These are phyloP conservation scores for Choanephora cucurbitarum DNA, from an alignment of 371 early-diverging fungal genomes.

Conservation along the genomic window DNA sequence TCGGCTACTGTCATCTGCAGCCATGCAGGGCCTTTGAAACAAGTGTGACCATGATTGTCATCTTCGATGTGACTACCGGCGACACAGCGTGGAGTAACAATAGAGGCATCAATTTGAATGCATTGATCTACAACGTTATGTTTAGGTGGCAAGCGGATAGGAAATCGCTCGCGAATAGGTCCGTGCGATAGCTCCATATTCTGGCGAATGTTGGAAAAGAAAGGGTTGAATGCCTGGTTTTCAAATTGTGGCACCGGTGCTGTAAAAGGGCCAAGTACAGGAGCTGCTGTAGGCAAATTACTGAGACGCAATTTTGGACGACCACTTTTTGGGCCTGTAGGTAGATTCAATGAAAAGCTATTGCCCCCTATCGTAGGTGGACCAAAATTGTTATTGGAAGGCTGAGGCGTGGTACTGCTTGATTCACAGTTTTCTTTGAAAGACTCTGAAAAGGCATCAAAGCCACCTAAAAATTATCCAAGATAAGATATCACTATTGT, in stretches of 20 bases:
- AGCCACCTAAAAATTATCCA: constrained; percentile 38
- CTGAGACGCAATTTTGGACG: constrained; percentile 37
- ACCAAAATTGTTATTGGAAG: constrained; percentile 8
- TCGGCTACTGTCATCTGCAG: constrained; percentile 27
- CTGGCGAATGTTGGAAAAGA: constrained; percentile 49
- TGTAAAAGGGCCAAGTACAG: constrained; percentile 37
- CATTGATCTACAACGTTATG: constrained; percentile 25
- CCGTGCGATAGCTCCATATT: constrained; percentile 40
- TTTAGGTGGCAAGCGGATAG: constrained; percentile 33
- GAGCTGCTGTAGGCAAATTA: constrained; percentile 23
- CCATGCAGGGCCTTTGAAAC: constrained; percentile 37
- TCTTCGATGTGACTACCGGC: constrained; percentile 23
- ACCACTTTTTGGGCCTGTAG: constrained; percentile 21
- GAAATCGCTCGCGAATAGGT: constrained; percentile 42
- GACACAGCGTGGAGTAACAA: constrained; percentile 21
- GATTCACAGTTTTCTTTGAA: constrained; percentile 37
- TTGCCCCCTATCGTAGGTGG: constrained; percentile 20
- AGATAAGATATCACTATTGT: background rate
- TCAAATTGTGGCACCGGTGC: constrained; percentile 46
- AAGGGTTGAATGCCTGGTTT: constrained; percentile 43
- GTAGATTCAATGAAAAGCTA: constrained; percentile 16
- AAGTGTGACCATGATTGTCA: background rate
- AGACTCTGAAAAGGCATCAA: constrained; percentile 31
- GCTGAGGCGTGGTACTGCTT: constrained; percentile 1
- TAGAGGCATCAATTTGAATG: background rate